Conservation (phyloP, 345 rosid genomes). For the Eutrema heterophyllum region DNA sequence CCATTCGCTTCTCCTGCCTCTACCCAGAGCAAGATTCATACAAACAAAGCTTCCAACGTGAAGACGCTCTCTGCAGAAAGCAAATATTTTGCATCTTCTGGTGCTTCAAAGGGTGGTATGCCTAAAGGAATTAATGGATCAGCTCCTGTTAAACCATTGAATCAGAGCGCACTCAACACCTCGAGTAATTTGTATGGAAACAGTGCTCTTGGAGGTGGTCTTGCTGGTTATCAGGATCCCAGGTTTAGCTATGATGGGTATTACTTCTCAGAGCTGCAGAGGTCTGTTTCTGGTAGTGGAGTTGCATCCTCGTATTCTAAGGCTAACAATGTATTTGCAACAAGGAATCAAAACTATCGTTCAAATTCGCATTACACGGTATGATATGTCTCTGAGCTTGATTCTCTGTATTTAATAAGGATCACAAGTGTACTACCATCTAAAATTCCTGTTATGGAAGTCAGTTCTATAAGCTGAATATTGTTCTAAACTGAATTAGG, state of each 20-base stretch:
- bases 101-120: constrained; percentile 30
- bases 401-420: background rate
- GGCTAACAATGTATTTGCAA: constrained; percentile 37
- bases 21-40: constrained; percentile 40
- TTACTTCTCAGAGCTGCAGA: constrained; percentile 46
- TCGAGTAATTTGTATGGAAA: constrained; percentile 47
- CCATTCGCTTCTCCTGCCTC: constrained; percentile 41
- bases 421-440: too few relatives aligned
- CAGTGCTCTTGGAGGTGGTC: constrained; percentile 19
- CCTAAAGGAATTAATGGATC: constrained; percentile 44
- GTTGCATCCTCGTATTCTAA: constrained; percentile 39
- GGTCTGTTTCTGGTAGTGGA: constrained; percentile 26
- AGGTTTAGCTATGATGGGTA: constrained; percentile 48
- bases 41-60: constrained; percentile 21
- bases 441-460: too few relatives aligned
- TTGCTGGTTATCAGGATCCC: constrained; percentile 53
- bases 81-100: constrained; percentile 24
- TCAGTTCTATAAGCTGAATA: background rate
- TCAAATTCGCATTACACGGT: constrained; percentile 55
- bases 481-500: background rate
- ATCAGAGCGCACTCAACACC: constrained; percentile 37
- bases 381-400: background rate
- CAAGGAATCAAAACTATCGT: constrained; percentile 49
- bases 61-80: too few relatives aligned
- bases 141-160: constrained; percentile 42